These are phyloP conservation scores for Mrakia hoshinonis DNA, from an alignment of 768 basidiomycete genomes.

Conservation along the genomic window DNA sequence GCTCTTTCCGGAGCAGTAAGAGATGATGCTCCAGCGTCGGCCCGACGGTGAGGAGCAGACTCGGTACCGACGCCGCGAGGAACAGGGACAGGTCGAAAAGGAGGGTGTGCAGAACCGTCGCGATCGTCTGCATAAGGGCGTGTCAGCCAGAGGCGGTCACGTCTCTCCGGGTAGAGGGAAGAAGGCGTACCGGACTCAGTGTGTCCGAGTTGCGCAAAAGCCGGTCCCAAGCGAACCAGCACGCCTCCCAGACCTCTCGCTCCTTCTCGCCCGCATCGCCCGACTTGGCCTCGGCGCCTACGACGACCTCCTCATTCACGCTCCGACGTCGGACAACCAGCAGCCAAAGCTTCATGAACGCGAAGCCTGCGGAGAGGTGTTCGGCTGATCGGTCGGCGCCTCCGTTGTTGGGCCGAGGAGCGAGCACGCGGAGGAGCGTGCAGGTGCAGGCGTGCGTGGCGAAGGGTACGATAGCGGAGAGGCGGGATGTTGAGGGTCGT, in stretches of 20 bases:
- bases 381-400: background rate
- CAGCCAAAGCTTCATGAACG: constrained; percentile 3
- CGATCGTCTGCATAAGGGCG: background rate
- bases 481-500: background rate
- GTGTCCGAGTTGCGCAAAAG: background rate
- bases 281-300: background rate
- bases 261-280: background rate
- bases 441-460: constrained; percentile 1
- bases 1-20: background rate
- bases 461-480: background rate
- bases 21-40: background rate
- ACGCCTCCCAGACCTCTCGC: background rate
- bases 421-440: background rate
- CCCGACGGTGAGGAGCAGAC: background rate
- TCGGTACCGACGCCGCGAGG: background rate
- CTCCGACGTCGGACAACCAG: background rate
- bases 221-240: background rate
- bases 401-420: background rate
- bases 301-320: background rate
- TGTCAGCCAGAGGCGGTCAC: background rate
- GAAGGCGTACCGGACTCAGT: background rate
- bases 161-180: background rate
- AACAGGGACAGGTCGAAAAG: background rate
- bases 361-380: background rate
- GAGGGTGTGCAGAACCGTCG: background rate